Percentiles rank a stretch among this genome's conserved stretches.
phyloP scores from a whole-genome alignment of 208 protist species.

The Leishmania amazonensis region DNA sequence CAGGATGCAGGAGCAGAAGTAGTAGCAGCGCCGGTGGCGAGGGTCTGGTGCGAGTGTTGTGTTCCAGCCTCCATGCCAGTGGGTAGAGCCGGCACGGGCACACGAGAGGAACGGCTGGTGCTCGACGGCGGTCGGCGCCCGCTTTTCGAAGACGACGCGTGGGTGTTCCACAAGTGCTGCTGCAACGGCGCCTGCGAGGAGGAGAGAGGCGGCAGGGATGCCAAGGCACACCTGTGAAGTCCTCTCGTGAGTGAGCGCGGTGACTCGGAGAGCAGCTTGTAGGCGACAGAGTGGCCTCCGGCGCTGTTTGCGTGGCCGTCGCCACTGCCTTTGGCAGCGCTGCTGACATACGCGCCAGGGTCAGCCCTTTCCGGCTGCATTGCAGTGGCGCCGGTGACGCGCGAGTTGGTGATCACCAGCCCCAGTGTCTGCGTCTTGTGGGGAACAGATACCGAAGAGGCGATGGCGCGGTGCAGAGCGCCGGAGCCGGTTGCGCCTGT shows the following conservation, averaged over 20 bases:
- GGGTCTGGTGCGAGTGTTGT: background rate
- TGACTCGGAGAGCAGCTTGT: background rate
- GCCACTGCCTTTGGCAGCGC: background rate
- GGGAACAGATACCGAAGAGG: background rate
- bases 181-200: background rate
- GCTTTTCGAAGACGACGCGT: background rate
- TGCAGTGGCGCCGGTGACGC: background rate
- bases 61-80: background rate
- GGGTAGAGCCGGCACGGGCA: background rate
- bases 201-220: slow-evolving; percentile 10
- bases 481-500: background rate
- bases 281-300: background rate
- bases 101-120: background rate
- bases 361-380: background rate
- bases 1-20: background rate
- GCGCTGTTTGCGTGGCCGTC: background rate
- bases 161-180: background rate
- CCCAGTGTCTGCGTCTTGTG: background rate
- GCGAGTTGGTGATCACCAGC: slow-evolving; percentile 4
- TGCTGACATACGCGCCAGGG: background rate
- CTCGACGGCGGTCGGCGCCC: background rate
- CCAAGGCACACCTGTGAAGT: background rate
- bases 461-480: background rate
- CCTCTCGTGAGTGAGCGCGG: background rate
- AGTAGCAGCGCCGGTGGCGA: background rate